A percentile compares a stretch with the other conserved stretches of the same genome.
Evolutionary conservation across 2,329 filamentous ascomycete species (phyloP).

Genomic region (Aspergillus sp.): DNA sequence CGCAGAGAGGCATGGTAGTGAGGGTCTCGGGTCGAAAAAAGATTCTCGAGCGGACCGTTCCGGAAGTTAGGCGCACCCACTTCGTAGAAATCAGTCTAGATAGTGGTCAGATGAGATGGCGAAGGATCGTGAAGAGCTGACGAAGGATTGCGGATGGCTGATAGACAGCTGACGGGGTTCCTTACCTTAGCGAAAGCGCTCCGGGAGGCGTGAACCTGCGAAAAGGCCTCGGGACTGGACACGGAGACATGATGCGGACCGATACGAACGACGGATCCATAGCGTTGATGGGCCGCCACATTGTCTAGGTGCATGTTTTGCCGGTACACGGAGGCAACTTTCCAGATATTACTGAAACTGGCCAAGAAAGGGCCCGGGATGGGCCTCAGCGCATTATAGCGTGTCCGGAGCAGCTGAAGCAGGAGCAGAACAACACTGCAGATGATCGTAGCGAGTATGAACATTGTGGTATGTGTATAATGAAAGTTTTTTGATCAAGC

Average conservation of each 20-base stretch:
- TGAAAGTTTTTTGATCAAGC: too few species aligned
- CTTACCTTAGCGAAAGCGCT: too few species aligned
- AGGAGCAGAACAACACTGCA: too few species aligned
- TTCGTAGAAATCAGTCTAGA: background rate
- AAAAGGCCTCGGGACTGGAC: background rate
- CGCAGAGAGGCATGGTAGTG: background rate
- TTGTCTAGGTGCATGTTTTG: background rate
- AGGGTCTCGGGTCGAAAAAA: background rate
- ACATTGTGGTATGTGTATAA: too few species aligned
- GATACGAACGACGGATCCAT: constrained; percentile 8
- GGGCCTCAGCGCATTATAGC: background rate
- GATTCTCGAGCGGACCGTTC: background rate
- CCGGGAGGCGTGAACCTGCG: too few species aligned
- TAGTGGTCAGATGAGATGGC: too few species aligned
- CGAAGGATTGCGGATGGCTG: too few species aligned
- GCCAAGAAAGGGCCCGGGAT: constrained; percentile 2
- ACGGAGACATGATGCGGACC: constrained; percentile 9
- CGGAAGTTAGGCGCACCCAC: background rate
- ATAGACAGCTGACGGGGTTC: too few species aligned
- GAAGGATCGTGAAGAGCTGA: too few species aligned
- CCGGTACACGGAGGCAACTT: background rate
- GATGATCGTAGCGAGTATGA: too few species aligned
- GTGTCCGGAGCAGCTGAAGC: too few species aligned
- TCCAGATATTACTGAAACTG: constrained; percentile 1
- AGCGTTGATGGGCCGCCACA: background rate